Percentiles rank a stretch among this genome's conserved stretches.
These are phyloP conservation scores for Hymenoscyphus salicellus DNA, from an alignment of 2,329 filamentous ascomycete species.

Conservation along the genomic window DNA sequence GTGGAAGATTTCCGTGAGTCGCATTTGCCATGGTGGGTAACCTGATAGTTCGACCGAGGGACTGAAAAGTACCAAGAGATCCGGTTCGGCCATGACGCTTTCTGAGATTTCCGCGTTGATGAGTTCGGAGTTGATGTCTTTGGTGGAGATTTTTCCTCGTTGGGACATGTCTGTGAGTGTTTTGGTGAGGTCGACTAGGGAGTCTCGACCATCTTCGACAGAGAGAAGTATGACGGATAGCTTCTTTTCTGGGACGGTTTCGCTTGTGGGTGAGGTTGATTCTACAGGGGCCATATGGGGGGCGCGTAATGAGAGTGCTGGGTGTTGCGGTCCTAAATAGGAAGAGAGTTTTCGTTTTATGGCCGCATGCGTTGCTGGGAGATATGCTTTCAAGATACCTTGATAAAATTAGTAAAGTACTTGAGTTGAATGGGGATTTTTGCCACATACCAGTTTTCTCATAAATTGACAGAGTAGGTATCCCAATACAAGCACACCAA, in stretches of 20 bases:
- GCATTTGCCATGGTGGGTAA: constrained; percentile 95
- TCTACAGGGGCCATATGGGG: constrained; percentile 64
- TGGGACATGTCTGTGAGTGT: constrained; percentile 95
- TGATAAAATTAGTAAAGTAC: constrained; percentile 18
- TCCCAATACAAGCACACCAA: constrained; percentile 88
- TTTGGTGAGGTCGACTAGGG: constrained; percentile 90
- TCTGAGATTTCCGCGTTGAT: constrained; percentile 84
- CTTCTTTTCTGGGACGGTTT: constrained; percentile 40
- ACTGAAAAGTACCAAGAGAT: constrained; percentile 83
- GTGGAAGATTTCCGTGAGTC: constrained; percentile 89
- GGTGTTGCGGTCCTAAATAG: constrained; percentile 79
- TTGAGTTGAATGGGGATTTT: neutral
- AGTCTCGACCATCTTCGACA: constrained; percentile 84
- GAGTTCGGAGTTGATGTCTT: constrained; percentile 80
- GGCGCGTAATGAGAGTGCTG: constrained; percentile 68
- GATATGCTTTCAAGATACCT: constrained; percentile 87
- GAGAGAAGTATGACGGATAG: constrained; percentile 74
- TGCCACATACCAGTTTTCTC: constrained; percentile 75
- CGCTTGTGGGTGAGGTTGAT: constrained; percentile 44
- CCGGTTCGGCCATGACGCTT: constrained; percentile 81
- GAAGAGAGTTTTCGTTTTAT: constrained; percentile 76
- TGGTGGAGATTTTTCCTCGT: constrained; percentile 72
- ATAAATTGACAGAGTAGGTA: constrained; percentile 84
- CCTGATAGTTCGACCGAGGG: constrained; percentile 80
- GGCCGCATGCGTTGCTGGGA: constrained; percentile 77